These are phyloP conservation scores for Cutaneotrichosporon cutaneum DNA, from an alignment of 1,284 basidiomycete genomes.

Conservation along the genomic window DNA sequence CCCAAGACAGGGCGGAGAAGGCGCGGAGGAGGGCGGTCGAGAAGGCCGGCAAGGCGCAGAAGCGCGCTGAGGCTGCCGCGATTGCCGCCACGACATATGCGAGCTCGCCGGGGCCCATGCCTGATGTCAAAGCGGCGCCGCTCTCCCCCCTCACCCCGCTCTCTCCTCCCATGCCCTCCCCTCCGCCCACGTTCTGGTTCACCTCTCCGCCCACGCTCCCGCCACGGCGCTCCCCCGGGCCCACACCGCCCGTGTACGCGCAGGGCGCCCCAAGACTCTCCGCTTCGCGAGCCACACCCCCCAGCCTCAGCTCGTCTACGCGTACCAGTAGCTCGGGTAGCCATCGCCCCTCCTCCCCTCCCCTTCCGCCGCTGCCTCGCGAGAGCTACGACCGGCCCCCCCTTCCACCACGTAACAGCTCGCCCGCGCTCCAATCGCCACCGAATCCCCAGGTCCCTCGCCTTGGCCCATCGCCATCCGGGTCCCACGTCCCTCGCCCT, in stretches of 20 bases:
- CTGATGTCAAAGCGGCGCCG: too few relatives aligned
- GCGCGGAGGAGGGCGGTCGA: not conserved
- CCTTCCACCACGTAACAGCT: not conserved
- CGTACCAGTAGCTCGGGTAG: not conserved
- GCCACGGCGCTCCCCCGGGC: not conserved
- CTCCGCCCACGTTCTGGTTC: not conserved
- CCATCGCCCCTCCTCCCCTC: not conserved
- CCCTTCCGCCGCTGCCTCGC: not conserved
- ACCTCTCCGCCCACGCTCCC: not conserved
- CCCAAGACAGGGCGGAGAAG: conserved; percentile 1
- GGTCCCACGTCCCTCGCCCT: not conserved
- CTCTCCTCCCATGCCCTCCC: not conserved
- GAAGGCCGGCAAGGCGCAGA: conserved; percentile 14
- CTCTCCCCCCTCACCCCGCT: not conserved
- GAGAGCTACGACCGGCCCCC: not conserved
- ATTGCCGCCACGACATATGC: conserved; percentile 9
- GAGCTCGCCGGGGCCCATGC: not conserved
- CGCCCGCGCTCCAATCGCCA: too few relatives aligned
- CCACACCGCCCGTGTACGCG: too few relatives aligned
- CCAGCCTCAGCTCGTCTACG: too few relatives aligned
- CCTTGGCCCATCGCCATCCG: not conserved
- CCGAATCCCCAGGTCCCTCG: not conserved
- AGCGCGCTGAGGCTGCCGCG: conserved; percentile 3
- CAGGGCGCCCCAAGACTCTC: not conserved
- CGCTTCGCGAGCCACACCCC: not conserved